These are phyloP conservation scores for Eutypella sp. DNA, from an alignment of 2,329 filamentous ascomycete genomes.

Conservation along the genomic window DNA sequence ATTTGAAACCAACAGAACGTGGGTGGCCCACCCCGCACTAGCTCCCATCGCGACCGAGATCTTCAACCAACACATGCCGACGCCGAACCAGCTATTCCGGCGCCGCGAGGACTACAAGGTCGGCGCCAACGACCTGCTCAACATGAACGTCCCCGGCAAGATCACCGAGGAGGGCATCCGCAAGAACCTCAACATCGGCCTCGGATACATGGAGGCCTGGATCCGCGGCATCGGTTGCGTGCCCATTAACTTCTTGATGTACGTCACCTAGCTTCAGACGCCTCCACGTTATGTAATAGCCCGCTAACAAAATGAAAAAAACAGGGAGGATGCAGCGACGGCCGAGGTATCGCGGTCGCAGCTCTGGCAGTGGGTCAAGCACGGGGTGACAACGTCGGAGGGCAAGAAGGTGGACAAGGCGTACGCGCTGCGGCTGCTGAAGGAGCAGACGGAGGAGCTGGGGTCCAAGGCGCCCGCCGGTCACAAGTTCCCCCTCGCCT, in stretches of 20 bases:
- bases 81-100: slow-evolving; percentile 90
- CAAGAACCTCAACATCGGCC: slow-evolving; percentile 95
- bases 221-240: slow-evolving; percentile 91
- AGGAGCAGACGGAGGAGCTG: slow-evolving; percentile 77
- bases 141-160: slow-evolving; percentile 94
- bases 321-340: slow-evolving; percentile 86
- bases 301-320: slow-evolving; percentile 6
- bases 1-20: slow-evolving; percentile 50
- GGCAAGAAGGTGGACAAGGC: slow-evolving; percentile 91
- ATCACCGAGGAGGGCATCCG: slow-evolving; percentile 93
- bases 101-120: slow-evolving; percentile 87
- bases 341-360: slow-evolving; percentile 93
- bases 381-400: slow-evolving; percentile 70
- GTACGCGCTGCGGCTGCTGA: slow-evolving; percentile 79
- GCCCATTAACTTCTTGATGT: slow-evolving; percentile 96
- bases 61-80: slow-evolving; percentile 98
- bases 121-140: slow-evolving; percentile 83
- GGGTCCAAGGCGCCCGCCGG: slow-evolving; percentile 71
- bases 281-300: too few relatives aligned
- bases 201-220: slow-evolving; percentile 99
- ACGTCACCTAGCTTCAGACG: slow-evolving; percentile 25
- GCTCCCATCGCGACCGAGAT: slow-evolving; percentile 83
- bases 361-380: slow-evolving; percentile 91
- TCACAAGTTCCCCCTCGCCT: slow-evolving; percentile 87
- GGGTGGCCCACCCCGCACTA: slow-evolving; percentile 94